Evolutionary conservation across 257 asterid species (phyloP), one percentile per base, ranked within the genome.

Genomic region (Solanum chaucha): DNA sequence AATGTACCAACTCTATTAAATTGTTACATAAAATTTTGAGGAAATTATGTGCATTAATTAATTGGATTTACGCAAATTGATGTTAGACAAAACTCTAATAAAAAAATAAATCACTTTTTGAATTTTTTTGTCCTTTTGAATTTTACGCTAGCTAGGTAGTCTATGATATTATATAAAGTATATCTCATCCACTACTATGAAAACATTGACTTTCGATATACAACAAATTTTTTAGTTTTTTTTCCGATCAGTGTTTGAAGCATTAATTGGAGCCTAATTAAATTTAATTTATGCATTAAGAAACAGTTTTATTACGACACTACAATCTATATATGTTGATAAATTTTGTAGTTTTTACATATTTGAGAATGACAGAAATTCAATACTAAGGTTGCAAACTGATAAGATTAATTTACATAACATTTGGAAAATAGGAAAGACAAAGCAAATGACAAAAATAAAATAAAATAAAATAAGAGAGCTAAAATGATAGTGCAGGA

Each of bases 261-360:
- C 19, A 12, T 46, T 2, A 12, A 46, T 46, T 46, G 2, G 3
- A 46, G 7, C 0, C 5, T 13, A 46, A 4, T 4, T 46, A 55
- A 17, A 55, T 55, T 55, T 1, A 17, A 55, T 6, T 55, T 55
- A 55, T 0, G 0, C 1, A 55, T 5, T 55, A 15, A 2, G 2
- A 55, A 55, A 0, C 22, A 55, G 0, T 17, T 6, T 55, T 1
- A 55, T 17, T 0, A 17, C 0, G 0, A 55, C 9, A 6, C 3
- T 7, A 55, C 4, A 6, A 55, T 0, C 0, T 6, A 55, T 51
- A 6, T 51, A 51, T 55, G n/a, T 55, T 55, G 10, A 55, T 17
- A 55, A 6, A 51, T 1, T 51, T 51, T 15, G 0, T 51, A 5
- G 22, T 15, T 17, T 70, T 32, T 17, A 2, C 10, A 70, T 30